These are phyloP conservation scores for Blastocystis sp. DNA, from an alignment of 352 stramenopile genomes.

Conservation along the genomic window DNA sequence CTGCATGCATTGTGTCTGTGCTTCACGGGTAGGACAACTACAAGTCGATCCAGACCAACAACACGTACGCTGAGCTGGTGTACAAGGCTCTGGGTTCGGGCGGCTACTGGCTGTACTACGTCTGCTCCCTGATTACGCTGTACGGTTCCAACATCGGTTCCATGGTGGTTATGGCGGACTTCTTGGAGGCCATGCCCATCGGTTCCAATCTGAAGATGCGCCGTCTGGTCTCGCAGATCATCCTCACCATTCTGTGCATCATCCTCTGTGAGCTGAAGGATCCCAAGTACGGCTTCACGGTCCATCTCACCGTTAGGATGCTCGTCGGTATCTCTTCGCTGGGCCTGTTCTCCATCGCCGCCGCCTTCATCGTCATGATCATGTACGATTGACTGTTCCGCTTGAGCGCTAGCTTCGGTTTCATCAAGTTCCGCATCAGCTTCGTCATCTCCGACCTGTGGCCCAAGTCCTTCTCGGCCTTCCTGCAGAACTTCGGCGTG, in stretches of 20 bases:
- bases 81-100: slow-evolving; percentile 46
- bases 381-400: slow-evolving; percentile 10
- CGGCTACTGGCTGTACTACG: slow-evolving; percentile 68
- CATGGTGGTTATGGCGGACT: slow-evolving; percentile 72
- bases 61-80: slow-evolving; percentile 63
- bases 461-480: slow-evolving; percentile 63
- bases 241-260: slow-evolving; percentile 60
- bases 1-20: neutral
- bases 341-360: slow-evolving; percentile 61
- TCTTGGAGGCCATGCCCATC: slow-evolving; percentile 39
- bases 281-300: slow-evolving; percentile 1
- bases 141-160: slow-evolving; percentile 73
- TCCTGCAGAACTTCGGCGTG: slow-evolving; percentile 69
- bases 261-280: slow-evolving; percentile 64
- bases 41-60: slow-evolving; percentile 56
- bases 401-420: slow-evolving; percentile 28
- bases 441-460: slow-evolving; percentile 54
- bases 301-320: slow-evolving; percentile 17
- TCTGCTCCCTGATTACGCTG: slow-evolving; percentile 69
- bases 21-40: slow-evolving; percentile 21
- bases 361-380: slow-evolving; percentile 54
- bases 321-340: slow-evolving; percentile 63
- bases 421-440: slow-evolving; percentile 37
- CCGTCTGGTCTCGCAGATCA: slow-evolving; percentile 54
- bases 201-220: slow-evolving; percentile 4